Evolutionary conservation across 371 early-diverging fungal genomes (phyloP).

Genomic region (Mucor piriformis): DNA sequence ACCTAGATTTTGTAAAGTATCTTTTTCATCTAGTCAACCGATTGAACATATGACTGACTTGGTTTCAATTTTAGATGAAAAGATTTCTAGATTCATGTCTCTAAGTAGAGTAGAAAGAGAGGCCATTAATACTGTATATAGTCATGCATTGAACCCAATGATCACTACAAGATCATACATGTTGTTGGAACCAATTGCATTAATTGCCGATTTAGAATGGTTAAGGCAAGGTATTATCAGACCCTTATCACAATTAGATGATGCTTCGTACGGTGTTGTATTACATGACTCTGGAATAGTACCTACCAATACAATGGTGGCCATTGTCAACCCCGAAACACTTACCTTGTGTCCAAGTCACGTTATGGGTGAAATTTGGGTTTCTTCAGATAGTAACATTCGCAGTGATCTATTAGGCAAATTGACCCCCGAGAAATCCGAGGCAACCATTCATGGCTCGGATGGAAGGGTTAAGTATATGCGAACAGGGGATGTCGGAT

Average conservation of each 20-base stretch:
- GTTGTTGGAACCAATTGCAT: slow-evolving; percentile 63
- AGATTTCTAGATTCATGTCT: slow-evolving; percentile 51
- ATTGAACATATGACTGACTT: too few relatives aligned
- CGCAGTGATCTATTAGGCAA: slow-evolving; percentile 36
- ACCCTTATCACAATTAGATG: slow-evolving; percentile 53
- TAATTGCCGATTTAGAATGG: slow-evolving; percentile 63
- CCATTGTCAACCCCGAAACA: slow-evolving; percentile 78
- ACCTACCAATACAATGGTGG: slow-evolving; percentile 76
- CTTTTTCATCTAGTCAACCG: too few relatives aligned
- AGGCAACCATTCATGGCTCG: slow-evolving; percentile 59
- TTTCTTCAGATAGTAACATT: slow-evolving; percentile 68
- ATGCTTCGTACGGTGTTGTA: slow-evolving; percentile 49
- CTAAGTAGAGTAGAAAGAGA: slow-evolving; percentile 63
- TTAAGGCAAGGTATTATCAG: slow-evolving; percentile 66
- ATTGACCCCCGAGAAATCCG: slow-evolving; percentile 21
- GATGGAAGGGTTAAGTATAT: slow-evolving; percentile 66
- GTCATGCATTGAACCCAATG: slow-evolving; percentile 73
- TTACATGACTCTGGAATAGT: slow-evolving; percentile 83
- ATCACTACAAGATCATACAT: slow-evolving; percentile 80
- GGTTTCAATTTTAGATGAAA: too few relatives aligned
- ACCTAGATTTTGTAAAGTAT: slow-evolving; percentile 39
- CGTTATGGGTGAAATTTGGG: slow-evolving; percentile 86
- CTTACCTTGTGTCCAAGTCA: slow-evolving; percentile 62
- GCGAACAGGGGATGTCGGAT: slow-evolving; percentile 83
- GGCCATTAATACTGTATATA: slow-evolving; percentile 70